Evolutionary conservation across 495 filamentous ascomycete genomes (phyloP), one percentile per base, ranked within the genome.

Genomic region (Hapsidospora chrysogenum): DNA sequence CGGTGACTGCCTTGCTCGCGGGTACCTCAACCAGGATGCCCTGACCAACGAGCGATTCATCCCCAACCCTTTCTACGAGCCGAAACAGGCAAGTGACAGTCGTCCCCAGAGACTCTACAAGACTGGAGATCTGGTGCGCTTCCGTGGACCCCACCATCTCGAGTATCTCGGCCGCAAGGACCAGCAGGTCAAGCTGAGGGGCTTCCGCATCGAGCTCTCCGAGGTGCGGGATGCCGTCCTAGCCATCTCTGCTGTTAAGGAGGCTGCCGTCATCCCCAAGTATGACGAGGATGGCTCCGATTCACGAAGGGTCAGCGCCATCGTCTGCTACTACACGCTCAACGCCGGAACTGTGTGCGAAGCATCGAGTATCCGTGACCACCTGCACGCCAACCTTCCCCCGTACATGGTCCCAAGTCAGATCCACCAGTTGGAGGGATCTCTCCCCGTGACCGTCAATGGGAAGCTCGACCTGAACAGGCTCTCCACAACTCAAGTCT

Each of bases 111-210:
- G 23, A 26, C 23, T 80, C n/a, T 82, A 82, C 49, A 76, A 74
- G 51, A 78, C 74, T 1, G 74, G 76, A 3, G 76, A 80, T 44
- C 43, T 78, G 29, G 74, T 73, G 5, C 57, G 62, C 19, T 76
- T 78, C 38, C 52, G 62, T 23, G 56, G 64, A 17, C 65, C 68
- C 9, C 68, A 70, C 4, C 56, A 66, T 0, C 47, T 78, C n/a
- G 57, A 61, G 27, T 78, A 72, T 50, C 50, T 79, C 21, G 70
- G 72, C 4, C 65, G 76, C 9, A 68, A 66, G 33, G 74, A 79
- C 34, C 66, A 68, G 9, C 72, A 78, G 41, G 67, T 77, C 20
- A 80, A 80, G 48, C 52, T 80, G 9, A 66, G 70, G 14, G 76
- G 76, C 1, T 71, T 76, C 41, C 59, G 76, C 2, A 66, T 80